phyloP scores from a whole-genome alignment of 1,284 basidiomycete species.

The Rhodotorula sp. region DNA sequence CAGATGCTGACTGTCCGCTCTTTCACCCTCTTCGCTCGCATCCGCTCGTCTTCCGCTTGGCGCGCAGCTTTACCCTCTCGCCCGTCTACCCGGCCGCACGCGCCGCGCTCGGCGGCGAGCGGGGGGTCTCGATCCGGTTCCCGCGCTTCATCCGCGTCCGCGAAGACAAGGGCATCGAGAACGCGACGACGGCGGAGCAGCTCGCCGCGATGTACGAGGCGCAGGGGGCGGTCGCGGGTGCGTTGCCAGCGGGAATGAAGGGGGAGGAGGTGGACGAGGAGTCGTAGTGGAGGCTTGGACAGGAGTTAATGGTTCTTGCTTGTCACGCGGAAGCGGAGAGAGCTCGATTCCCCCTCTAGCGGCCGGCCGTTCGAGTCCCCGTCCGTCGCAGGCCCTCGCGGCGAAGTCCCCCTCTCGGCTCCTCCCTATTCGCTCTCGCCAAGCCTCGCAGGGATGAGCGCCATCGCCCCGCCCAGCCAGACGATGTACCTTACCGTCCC shows the following conservation, averaged over 20 bases:
- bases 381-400: no score
- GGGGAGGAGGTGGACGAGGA: neutral
- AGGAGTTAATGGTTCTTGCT: no score
- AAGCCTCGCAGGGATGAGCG: conserved; percentile 6
- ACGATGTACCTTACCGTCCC: conserved; percentile 37
- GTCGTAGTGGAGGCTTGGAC: neutral
- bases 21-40: neutral
- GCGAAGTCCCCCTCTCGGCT: no score
- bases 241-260: no score
- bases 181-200: conserved; percentile 42
- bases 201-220: conserved; percentile 37
- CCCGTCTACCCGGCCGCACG: conserved; percentile 82
- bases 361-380: no score
- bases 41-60: neutral
- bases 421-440: neutral
- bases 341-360: no score
- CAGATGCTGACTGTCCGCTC: neutral
- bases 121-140: conserved; percentile 60
- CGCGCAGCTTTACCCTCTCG: conserved; percentile 74
- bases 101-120: conserved; percentile 64
- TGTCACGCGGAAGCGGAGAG: no score
- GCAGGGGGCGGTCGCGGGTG: conserved; percentile 14
- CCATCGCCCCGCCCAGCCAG: conserved; percentile 23
- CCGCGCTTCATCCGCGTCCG: conserved; percentile 51
- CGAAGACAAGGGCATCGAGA: conserved; percentile 45